phyloP scores from a whole-genome alignment of 257 asterid species.

The Penstemon barbatus region DNA sequence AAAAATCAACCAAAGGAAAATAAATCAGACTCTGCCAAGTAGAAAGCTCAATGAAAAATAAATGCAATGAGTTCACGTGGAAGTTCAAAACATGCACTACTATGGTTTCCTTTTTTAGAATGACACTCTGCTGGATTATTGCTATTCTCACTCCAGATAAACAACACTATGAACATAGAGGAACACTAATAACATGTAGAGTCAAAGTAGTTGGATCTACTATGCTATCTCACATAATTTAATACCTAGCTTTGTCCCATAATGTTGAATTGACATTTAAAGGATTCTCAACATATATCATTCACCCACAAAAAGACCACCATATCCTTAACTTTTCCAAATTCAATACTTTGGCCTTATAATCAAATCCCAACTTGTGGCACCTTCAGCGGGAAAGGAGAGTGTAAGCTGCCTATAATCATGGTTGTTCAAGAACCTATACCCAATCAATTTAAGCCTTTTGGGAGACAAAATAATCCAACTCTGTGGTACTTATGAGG shows the following conservation, averaged over 20 bases:
- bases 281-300: neutral
- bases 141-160: constrained; percentile 15
- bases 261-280: neutral
- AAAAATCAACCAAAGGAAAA: constrained; percentile 35
- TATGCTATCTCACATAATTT: neutral
- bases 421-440: neutral
- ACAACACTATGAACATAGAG: constrained; percentile 1
- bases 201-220: neutral
- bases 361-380: too few species aligned
- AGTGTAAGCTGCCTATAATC: neutral
- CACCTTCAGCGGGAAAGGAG: neutral
- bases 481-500: neutral
- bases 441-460: neutral
- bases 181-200: neutral
- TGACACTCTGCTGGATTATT: neutral
- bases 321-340: neutral
- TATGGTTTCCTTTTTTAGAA: neutral
- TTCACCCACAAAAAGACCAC: neutral
- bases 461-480: neutral
- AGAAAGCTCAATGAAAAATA: constrained; percentile 21
- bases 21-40: constrained; percentile 24
- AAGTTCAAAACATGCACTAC: constrained; percentile 9
- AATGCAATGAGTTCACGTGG: constrained; percentile 2
- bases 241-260: neutral
- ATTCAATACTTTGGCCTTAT: too few species aligned